Conservation (phyloP, 1,284 basidiomycete genomes). For the Sanghuangporus baumii region DNA sequence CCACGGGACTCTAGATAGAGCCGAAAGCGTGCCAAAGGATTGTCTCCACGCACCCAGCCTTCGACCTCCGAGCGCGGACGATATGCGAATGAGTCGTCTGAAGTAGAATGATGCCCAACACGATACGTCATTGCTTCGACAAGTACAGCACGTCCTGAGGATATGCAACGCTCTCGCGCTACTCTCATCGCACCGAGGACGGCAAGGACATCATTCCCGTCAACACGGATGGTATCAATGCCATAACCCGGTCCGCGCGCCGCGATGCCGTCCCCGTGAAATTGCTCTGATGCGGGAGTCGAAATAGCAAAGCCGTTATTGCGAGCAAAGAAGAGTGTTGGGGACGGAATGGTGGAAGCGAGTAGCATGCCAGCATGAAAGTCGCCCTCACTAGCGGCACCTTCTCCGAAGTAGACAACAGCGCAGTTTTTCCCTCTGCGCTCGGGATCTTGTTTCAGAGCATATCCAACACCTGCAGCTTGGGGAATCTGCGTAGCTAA, state of each 20-base stretch:
- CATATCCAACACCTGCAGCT: constrained; percentile 90
- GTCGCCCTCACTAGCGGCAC: constrained; percentile 74
- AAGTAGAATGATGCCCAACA: constrained; percentile 94
- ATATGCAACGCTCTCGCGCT: constrained; percentile 71
- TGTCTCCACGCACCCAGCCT: constrained; percentile 81
- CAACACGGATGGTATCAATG: constrained; percentile 84
- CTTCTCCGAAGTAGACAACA: constrained; percentile 86
- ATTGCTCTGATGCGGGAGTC: constrained; percentile 88
- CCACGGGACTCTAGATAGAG: constrained; percentile 74
- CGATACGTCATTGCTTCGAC: constrained; percentile 93
- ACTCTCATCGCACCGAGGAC: constrained; percentile 80
- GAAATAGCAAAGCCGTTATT: constrained; percentile 95
- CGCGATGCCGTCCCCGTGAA: constrained; percentile 89
- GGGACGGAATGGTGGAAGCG: constrained; percentile 69
- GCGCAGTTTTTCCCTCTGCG: constrained; percentile 75
- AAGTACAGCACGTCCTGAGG: constrained; percentile 78
- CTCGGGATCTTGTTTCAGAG: constrained; percentile 74
- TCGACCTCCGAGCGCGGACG: constrained; percentile 82
- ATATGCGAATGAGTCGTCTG: constrained; percentile 92
- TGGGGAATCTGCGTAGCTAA: constrained; percentile 96
- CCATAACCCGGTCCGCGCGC: constrained; percentile 89
- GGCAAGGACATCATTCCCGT: constrained; percentile 91
- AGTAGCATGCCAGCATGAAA: constrained; percentile 76
- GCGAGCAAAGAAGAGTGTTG: constrained; percentile 70
- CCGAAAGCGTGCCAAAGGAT: constrained; percentile 83